Conservation (phyloP, 306 rosid species). For the Fragaria nilgerrensis region DNA sequence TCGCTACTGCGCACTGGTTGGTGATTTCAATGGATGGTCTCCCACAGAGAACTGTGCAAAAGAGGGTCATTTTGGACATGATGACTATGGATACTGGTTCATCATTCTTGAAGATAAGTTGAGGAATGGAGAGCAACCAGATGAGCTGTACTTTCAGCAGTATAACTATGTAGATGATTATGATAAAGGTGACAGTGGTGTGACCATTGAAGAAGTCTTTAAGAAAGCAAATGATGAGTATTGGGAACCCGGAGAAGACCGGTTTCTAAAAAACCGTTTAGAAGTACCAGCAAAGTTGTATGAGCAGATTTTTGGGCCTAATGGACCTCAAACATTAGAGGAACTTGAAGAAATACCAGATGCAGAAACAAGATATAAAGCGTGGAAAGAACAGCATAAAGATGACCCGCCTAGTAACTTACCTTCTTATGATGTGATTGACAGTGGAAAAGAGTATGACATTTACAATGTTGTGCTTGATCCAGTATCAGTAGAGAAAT, state of each 20-base stretch:
- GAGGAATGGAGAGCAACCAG: slow-evolving; percentile 80
- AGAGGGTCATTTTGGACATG: slow-evolving; percentile 88
- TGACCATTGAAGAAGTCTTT: slow-evolving; percentile 71
- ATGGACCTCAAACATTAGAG: slow-evolving; percentile 88
- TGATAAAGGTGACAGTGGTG: slow-evolving; percentile 95
- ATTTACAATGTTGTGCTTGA: slow-evolving; percentile 60
- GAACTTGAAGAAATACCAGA: slow-evolving; percentile 79
- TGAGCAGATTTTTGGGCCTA: slow-evolving; percentile 93
- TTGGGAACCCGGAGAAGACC: slow-evolving; percentile 97
- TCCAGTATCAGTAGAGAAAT: slow-evolving; percentile 62
- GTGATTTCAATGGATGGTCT: slow-evolving; percentile 91
- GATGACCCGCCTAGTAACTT: slow-evolving; percentile 44
- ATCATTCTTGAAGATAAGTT: slow-evolving; percentile 85
- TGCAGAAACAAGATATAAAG: slow-evolving; percentile 87
- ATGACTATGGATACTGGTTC: slow-evolving; percentile 97
- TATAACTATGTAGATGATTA: slow-evolving; percentile 85
- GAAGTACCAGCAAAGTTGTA: slow-evolving; percentile 83
- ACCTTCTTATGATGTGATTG: slow-evolving; percentile 68
- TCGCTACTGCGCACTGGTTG: slow-evolving; percentile 85
- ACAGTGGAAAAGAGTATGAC: slow-evolving; percentile 80
- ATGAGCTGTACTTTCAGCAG: slow-evolving; percentile 89
- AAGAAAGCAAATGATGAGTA: slow-evolving; percentile 79
- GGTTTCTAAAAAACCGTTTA: slow-evolving; percentile 62
- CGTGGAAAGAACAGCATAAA: slow-evolving; percentile 71
- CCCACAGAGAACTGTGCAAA: slow-evolving; percentile 85